A percentile compares a stretch with the other conserved stretches of the same genome.
Conservation (phyloP, 345 rosid species). For the Luvunga scandens region DNA sequence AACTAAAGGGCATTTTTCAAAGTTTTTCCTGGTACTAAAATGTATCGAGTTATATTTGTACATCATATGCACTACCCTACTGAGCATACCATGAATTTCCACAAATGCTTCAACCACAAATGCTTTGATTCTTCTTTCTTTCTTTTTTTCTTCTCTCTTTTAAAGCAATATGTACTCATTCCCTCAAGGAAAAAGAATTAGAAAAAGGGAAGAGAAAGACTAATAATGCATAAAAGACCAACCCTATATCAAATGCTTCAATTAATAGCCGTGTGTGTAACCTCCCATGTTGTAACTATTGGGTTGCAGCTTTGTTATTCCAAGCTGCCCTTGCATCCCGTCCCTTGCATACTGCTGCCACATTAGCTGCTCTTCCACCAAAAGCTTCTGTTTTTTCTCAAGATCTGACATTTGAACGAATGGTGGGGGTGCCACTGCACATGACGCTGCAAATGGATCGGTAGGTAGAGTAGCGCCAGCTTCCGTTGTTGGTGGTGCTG, state of each 20-base stretch:
- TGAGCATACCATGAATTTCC: neutral
- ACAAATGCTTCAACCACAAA: neutral
- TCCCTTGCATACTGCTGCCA: constrained; percentile 51
- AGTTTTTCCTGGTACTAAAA: neutral
- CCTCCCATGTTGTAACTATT: constrained; percentile 32
- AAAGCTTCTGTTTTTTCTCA: constrained; percentile 53
- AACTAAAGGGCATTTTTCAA: neutral
- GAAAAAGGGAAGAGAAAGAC: neutral
- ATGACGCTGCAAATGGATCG: constrained; percentile 63
- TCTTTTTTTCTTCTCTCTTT: neutral
- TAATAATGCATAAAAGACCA: neutral
- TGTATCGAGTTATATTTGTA: neutral
- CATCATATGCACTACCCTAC: neutral
- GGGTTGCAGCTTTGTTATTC: constrained; percentile 27
- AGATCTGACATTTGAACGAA: constrained; percentile 60
- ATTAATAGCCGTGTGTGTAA: constrained; percentile 22
- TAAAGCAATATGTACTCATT: neutral
- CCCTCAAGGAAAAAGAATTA: neutral
- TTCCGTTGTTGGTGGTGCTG: constrained; percentile 35
- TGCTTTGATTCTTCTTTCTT: neutral
- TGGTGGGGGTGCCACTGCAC: constrained; percentile 40
- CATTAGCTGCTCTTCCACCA: constrained; percentile 51
- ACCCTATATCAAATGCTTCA: constrained; percentile 2
- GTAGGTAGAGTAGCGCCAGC: neutral
- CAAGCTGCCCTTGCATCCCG: constrained; percentile 55